Percentiles rank a stretch among this genome's conserved stretches.
Conservation (phyloP, 495 filamentous ascomycete species). For the Pseudoneurospora amorphoporcata region DNA sequence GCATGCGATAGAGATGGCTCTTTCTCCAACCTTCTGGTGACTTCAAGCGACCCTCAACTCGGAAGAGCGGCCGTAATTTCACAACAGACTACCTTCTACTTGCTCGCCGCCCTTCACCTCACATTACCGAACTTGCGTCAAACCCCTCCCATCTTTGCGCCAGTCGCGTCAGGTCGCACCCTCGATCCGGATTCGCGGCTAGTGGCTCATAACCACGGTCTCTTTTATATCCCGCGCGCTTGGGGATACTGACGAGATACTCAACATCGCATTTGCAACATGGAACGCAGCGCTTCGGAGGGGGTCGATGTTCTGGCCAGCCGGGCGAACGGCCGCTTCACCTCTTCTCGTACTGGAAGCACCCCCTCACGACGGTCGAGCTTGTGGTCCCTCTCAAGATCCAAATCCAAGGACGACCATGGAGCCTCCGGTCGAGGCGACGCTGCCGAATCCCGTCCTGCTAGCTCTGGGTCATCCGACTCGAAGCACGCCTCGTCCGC, state of each 20-base stretch:
- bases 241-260: not conserved
- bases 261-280: slow-evolving; percentile 1
- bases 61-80: not conserved
- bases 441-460: not conserved
- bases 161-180: not conserved
- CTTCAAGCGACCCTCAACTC: not conserved
- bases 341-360: slow-evolving; percentile 15
- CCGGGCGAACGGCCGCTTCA: slow-evolving; percentile 10
- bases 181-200: not conserved
- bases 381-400: slow-evolving; percentile 12
- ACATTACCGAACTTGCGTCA: not conserved
- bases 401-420: slow-evolving; percentile 8
- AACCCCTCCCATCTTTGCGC: not conserved
- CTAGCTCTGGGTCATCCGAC: slow-evolving; percentile 11
- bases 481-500: slow-evolving; percentile 16
- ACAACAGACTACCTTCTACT: not conserved
- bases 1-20: not conserved
- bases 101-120: not conserved
- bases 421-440: not conserved
- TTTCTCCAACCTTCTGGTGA: not conserved
- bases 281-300: slow-evolving; percentile 17
- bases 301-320: slow-evolving; percentile 1
- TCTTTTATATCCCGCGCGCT: not conserved
- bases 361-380: slow-evolving; percentile 14
- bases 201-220: not conserved